phyloP scores from a whole-genome alignment of 148 eudicot species.

The Bassia scoparia region DNA sequence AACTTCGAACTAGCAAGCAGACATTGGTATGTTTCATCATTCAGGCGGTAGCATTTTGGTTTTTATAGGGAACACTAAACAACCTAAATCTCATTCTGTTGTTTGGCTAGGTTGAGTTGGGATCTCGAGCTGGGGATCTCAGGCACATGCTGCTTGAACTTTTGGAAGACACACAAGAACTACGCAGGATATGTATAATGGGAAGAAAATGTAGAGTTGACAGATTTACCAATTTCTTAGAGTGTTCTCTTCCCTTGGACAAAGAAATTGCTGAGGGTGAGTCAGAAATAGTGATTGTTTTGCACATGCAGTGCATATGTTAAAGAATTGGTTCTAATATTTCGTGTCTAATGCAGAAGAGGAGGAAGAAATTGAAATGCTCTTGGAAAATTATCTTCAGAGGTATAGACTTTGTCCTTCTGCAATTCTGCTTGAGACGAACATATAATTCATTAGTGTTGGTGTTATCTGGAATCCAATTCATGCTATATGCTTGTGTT shows the following conservation, averaged over 20 bases:
- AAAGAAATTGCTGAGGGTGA: constrained; percentile 89
- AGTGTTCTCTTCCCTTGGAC: constrained; percentile 73
- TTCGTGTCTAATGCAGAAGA: constrained; percentile 57
- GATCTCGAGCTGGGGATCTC: constrained; percentile 82
- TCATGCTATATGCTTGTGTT: not conserved
- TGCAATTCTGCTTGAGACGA: not conserved
- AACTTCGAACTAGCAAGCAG: constrained; percentile 93
- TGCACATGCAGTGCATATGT: not conserved
- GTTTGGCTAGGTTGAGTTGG: constrained; percentile 72
- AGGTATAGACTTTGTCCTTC: constrained; percentile 40
- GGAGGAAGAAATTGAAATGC: constrained; percentile 99
- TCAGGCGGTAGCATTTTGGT: not conserved
- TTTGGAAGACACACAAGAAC: constrained; percentile 88
- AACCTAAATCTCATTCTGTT: not conserved
- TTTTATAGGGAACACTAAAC: not conserved
- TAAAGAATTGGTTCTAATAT: constrained; percentile 9
- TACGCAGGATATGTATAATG: constrained; percentile 79
- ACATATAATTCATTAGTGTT: not conserved
- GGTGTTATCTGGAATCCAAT: not conserved
- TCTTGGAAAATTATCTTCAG: constrained; percentile 92
- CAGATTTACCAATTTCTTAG: constrained; percentile 45
- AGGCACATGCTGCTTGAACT: constrained; percentile 96
- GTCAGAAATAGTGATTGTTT: constrained; percentile 5
- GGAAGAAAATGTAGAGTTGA: constrained; percentile 76
- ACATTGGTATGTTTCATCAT: constrained; percentile 50